Base-by-base conservation (phyloP, 257 asterid genomes). In the Solanum microdontum region DNA sequence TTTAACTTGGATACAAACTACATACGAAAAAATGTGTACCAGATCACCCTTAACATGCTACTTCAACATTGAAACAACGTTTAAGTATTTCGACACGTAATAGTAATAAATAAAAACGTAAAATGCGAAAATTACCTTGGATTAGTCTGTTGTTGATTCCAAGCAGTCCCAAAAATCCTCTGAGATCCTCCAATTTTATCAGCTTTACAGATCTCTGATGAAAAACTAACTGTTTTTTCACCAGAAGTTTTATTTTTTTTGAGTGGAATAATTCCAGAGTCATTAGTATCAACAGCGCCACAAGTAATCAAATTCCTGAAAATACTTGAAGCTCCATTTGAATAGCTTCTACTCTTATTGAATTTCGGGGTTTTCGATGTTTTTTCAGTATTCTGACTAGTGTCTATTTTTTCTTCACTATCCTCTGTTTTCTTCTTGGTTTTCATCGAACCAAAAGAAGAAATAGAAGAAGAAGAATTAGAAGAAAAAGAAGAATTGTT, bases 171-270 rank as follows among this genome's bases (percentile, higher is more conserved):
- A 83, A 88, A 89, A 12, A 94, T 90, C 94, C 97, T 93, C 84
- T 93, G 95, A 83, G 98, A 94, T 7, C 94, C 98, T 51, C 98
- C 98, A 28, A 93, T 36, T 51, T 76, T 86, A 33, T 93, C 95
- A 85, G 90, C 89, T 86, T 89, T 94, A 80, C 90, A 87, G 13
- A 92, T 86, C 43, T 91, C 90, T 1, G 89, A 79, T 0, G 93
- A 75, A 14, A 82, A 85, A 30, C 88, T 88, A 15, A 86, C 80
- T 15, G 69, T 19, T 33, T 77, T 33, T 32, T 40, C 87, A 40
- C 7, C 70, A 24, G n/a, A 32, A 28, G 51, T 19, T 24, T 36
- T 60, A 6, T 40, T 76, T 90, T 86, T 92, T 90, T 89, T 86
- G 14, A 91, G 76, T 6, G 85, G 69, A 82, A 93, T 90, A 39